phyloP scores from a whole-genome alignment of 1,139 yeast species.

The Chernovozyma aurita region DNA sequence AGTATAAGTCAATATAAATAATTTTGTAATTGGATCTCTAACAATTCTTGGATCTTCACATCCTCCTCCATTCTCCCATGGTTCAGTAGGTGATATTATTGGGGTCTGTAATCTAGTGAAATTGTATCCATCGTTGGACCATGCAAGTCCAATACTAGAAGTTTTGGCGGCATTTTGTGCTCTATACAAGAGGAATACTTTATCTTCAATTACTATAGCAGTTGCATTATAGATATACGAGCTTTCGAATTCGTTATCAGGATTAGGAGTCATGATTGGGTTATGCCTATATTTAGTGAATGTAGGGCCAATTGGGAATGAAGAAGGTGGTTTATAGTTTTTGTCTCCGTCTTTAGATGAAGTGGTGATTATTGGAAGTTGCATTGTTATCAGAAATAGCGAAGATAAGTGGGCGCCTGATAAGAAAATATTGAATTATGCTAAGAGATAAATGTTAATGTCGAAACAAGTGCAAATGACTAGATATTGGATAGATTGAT shows the following conservation, averaged over 20 bases:
- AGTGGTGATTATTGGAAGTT: conserved; percentile 25
- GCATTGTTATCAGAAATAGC: conserved; percentile 20
- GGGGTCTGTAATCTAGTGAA: conserved; percentile 32
- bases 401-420: no score
- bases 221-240: conserved; percentile 42
- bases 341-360: conserved; percentile 28
- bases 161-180: conserved; percentile 36
- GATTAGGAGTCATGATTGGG: conserved; percentile 40
- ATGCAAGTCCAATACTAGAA: conserved; percentile 37
- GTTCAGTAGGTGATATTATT: conserved; percentile 33
- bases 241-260: conserved; percentile 35
- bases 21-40: conserved; percentile 31
- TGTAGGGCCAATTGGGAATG: conserved; percentile 40
- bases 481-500: no score
- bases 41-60: conserved; percentile 44
- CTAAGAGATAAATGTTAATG: no score
- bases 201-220: conserved; percentile 39
- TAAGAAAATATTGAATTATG: no score
- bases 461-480: no score
- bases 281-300: conserved; percentile 31
- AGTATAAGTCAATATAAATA: conserved; percentile 40
- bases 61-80: conserved; percentile 41
- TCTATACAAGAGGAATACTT: conserved; percentile 35
- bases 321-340: conserved; percentile 30
- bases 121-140: conserved; percentile 31